Percentiles rank a stretch among this genome's conserved stretches.
Conservation (phyloP, 1,139 yeast genomes). For the Kluyveromyces marxianus region DNA sequence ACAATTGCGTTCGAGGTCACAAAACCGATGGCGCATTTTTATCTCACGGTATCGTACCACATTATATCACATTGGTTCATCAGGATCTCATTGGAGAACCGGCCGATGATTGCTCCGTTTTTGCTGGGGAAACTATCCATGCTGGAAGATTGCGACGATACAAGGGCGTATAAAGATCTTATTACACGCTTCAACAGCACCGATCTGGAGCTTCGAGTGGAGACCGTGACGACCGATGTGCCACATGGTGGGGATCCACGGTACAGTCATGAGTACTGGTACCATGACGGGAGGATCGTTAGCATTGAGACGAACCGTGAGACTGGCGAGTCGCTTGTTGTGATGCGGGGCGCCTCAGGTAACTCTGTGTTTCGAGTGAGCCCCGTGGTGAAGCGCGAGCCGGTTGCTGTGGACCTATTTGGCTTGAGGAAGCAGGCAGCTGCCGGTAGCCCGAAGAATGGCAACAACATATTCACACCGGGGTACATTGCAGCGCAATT, state of each 20-base stretch:
- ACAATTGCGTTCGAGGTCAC: conserved; percentile 40
- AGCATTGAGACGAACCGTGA: conserved; percentile 47
- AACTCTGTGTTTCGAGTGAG: conserved; percentile 41
- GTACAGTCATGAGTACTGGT: conserved; percentile 43
- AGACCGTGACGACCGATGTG: conserved; percentile 26
- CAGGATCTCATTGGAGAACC: conserved; percentile 50
- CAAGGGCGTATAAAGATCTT: conserved; percentile 60
- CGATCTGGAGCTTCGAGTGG: conserved; percentile 49
- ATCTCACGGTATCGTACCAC: conserved; percentile 55
- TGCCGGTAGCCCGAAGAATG: background rate
- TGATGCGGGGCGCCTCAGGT: conserved; percentile 64
- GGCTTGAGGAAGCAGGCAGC: background rate
- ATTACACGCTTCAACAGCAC: conserved; percentile 61
- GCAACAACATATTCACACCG: background rate
- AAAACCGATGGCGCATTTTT: conserved; percentile 50
- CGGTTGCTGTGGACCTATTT: background rate
- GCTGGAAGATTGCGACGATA: conserved; percentile 41
- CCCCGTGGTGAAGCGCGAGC: conserved; percentile 33
- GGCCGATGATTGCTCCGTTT: conserved; percentile 55
- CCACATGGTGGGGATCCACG: conserved; percentile 25
- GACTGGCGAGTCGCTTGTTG: conserved; percentile 48
- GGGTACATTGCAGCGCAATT: conserved; percentile 1
- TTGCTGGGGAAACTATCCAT: conserved; percentile 48
- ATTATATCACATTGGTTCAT: conserved; percentile 71
- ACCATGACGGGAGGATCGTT: conserved; percentile 51